A percentile compares a stretch with the other conserved stretches of the same genome.
Evolutionary conservation across 1,284 basidiomycete species (phyloP).

Genomic region (Melampsora americana): DNA sequence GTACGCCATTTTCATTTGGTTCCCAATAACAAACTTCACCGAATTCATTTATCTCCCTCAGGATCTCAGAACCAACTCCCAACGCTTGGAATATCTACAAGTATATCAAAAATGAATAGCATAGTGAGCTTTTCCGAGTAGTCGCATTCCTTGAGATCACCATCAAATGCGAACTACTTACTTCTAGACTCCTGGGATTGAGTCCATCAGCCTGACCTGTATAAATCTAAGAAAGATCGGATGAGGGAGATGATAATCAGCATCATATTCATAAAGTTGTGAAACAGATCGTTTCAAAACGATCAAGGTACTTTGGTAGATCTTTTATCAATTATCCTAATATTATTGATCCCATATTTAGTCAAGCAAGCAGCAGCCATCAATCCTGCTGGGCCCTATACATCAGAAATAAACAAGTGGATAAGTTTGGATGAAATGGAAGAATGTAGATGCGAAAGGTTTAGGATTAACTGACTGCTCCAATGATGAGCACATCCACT

Average conservation of each 20-base stretch:
- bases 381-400: constrained; percentile 7
- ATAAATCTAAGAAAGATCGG: not conserved
- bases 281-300: not conserved
- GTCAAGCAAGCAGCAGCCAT: constrained; percentile 15
- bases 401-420: not conserved
- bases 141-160: not conserved
- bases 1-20: not conserved
- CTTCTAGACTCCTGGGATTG: constrained; percentile 6
- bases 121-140: not conserved
- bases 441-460: not conserved
- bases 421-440: not conserved
- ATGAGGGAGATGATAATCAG: not conserved
- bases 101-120: not conserved
- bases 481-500: constrained; percentile 18
- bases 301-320: not conserved
- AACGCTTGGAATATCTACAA: constrained; percentile 1
- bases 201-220: constrained; percentile 11
- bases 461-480: not conserved
- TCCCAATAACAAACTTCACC: constrained; percentile 16
- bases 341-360: constrained; percentile 2
- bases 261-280: not conserved
- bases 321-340: constrained; percentile 7
- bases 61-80: not conserved
- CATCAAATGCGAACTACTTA: not conserved
- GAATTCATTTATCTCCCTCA: not conserved